These are phyloP conservation scores for Fusarium odoratissimum DNA, from an alignment of 2,329 filamentous ascomycete genomes.

Conservation along the genomic window DNA sequence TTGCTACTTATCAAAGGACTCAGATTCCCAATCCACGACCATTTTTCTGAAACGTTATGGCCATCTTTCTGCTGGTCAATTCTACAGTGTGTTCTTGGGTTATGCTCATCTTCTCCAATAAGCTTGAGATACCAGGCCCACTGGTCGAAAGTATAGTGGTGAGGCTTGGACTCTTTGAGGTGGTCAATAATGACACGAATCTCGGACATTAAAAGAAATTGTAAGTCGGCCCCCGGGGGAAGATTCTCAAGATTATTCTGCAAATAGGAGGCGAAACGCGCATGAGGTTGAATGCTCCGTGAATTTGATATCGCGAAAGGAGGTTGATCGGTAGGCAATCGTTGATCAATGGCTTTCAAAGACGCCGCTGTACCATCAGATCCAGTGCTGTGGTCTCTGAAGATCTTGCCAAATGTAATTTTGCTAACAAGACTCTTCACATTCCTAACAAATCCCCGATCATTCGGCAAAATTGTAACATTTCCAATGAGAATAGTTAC, in stretches of 20 bases:
- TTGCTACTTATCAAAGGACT: background rate
- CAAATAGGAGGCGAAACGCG: background rate
- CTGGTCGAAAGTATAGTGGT: background rate
- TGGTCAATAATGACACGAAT: background rate
- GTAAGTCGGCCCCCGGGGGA: background rate
- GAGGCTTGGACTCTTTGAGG: background rate
- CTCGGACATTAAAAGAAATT: background rate
- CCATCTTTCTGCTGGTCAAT: background rate
- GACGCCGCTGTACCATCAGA: background rate
- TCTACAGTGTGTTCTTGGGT: background rate
- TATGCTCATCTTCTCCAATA: background rate
- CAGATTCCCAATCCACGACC: background rate
- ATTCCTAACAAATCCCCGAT: background rate
- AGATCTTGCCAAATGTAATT: background rate
- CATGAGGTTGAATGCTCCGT: too few species aligned
- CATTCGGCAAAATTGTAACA: background rate
- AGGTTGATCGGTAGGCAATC: too few species aligned
- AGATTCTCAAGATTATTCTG: too few species aligned
- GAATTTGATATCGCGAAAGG: background rate
- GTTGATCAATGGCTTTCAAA: background rate
- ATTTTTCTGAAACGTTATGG: background rate
- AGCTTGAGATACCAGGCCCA: slow-evolving; percentile 8
- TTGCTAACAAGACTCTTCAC: background rate
- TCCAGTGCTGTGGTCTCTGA: background rate
- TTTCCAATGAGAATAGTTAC: background rate